Conservation (phyloP, 2,329 filamentous ascomycete species). For the Aschersonia sp. region DNA sequence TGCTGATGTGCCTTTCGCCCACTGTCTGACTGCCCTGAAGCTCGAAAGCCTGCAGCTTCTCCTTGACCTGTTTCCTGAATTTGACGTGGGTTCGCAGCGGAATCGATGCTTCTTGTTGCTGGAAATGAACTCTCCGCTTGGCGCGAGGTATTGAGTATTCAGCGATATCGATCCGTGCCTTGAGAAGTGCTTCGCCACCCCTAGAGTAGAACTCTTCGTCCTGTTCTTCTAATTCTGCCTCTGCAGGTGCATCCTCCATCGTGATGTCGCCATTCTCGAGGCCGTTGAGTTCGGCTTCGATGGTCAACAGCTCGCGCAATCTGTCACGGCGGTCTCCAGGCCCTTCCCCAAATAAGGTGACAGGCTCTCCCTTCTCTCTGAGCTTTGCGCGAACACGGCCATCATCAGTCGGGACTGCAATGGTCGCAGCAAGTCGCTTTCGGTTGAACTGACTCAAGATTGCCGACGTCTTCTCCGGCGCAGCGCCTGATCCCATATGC, state of each 20-base stretch:
- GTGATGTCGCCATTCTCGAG: constrained; percentile 42
- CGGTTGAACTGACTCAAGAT: constrained; percentile 81
- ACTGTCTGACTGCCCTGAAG: constrained; percentile 89
- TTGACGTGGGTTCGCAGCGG: constrained; percentile 82
- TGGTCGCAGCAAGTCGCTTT: constrained; percentile 75
- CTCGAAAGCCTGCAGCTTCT: constrained; percentile 68
- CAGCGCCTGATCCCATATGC: constrained; percentile 50
- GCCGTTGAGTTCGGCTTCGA: constrained; percentile 50
- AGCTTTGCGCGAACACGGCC: constrained; percentile 67
- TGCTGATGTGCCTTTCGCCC: constrained; percentile 79
- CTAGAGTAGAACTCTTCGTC: constrained; percentile 94
- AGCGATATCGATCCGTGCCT: constrained; percentile 67
- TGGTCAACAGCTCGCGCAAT: constrained; percentile 65
- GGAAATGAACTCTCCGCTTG: constrained; percentile 59
- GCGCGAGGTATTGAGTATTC: constrained; percentile 73
- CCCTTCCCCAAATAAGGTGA: constrained; percentile 89
- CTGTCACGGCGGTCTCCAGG: constrained; percentile 75
- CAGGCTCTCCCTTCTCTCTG: constrained; percentile 78
- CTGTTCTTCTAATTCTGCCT: constrained; percentile 54
- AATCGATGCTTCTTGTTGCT: constrained; percentile 70
- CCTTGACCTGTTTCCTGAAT: constrained; percentile 79
- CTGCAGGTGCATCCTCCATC: constrained; percentile 45
- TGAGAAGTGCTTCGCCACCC: constrained; percentile 58
- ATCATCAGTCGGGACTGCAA: constrained; percentile 91
- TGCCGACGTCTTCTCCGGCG: constrained; percentile 70